phyloP scores from a whole-genome alignment of 1,284 basidiomycete species.

The Sanghuangporus baumii region DNA sequence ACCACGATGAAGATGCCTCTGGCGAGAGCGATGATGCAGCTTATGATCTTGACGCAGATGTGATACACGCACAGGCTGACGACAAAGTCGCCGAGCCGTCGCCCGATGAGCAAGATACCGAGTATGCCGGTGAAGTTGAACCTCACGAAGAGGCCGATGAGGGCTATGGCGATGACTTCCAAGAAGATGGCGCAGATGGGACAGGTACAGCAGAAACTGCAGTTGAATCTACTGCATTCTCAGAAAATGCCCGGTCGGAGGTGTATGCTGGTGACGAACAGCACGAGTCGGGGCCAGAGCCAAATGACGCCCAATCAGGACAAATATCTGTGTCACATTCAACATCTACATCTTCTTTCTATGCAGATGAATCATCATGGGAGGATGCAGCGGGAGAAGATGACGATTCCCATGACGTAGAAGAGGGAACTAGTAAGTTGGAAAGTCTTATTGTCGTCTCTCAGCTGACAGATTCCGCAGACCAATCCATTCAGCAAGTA shows the following conservation, averaged over 20 bases:
- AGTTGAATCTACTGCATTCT: constrained; percentile 1
- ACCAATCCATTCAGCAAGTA: constrained; percentile 6
- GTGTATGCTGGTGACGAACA: not conserved
- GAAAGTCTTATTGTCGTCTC: not conserved
- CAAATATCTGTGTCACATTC: constrained; percentile 1
- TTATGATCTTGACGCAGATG: constrained; percentile 28
- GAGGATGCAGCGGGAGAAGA: constrained; percentile 1
- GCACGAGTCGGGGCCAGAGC: not conserved
- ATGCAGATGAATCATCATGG: constrained; percentile 1
- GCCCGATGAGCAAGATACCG: constrained; percentile 22
- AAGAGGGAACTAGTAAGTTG: constrained; percentile 10
- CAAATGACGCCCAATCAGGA: not conserved
- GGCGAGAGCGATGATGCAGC: constrained; percentile 12
- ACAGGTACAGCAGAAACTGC: constrained; percentile 18
- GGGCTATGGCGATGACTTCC: constrained; percentile 24
- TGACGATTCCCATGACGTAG: not conserved
- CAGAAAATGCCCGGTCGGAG: not conserved
- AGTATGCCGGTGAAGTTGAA: constrained; percentile 20
- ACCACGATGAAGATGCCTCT: constrained; percentile 20
- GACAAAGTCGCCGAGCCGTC: constrained; percentile 24
- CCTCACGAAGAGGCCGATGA: constrained; percentile 26
- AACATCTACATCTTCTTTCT: not conserved
- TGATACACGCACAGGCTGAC: constrained; percentile 22
- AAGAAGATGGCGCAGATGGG: constrained; percentile 22
- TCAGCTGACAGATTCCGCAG: not conserved